Conservation (phyloP, 768 basidiomycete species). For the Kwoniella dejecticola region DNA sequence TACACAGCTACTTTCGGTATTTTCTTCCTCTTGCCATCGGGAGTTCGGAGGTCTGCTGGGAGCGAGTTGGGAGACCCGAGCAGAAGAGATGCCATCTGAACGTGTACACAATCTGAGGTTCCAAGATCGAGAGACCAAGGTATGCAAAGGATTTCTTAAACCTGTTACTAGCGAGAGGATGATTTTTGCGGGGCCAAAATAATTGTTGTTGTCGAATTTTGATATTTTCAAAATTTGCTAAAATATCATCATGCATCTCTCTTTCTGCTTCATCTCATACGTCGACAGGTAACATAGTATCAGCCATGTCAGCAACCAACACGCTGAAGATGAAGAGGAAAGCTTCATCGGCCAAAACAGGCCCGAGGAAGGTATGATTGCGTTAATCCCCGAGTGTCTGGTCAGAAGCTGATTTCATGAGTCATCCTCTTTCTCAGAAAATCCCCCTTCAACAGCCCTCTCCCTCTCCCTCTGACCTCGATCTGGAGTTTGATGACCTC, state of each 20-base stretch:
- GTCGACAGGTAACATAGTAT: no score
- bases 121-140: neutral
- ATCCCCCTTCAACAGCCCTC: conserved; percentile 1
- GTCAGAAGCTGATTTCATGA: neutral
- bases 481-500: conserved; percentile 18
- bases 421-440: neutral
- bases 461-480: conserved; percentile 8
- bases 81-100: conserved; percentile 19
- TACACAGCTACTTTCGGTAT: conserved; percentile 45
- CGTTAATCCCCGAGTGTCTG: no score
- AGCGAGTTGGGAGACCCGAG: conserved; percentile 7
- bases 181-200: no score
- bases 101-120: neutral
- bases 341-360: neutral
- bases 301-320: conserved; percentile 19
- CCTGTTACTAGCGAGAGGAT: no score
- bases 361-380: conserved; percentile 20
- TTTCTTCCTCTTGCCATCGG: conserved; percentile 23
- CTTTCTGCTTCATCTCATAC: no score
- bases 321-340: conserved; percentile 33
- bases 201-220: no score
- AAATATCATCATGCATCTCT: no score
- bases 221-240: neutral
- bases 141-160: neutral
- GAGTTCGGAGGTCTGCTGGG: neutral